Evolutionary conservation across 352 stramenopile species (phyloP).

Genomic region (Pythium myriotylum): DNA sequence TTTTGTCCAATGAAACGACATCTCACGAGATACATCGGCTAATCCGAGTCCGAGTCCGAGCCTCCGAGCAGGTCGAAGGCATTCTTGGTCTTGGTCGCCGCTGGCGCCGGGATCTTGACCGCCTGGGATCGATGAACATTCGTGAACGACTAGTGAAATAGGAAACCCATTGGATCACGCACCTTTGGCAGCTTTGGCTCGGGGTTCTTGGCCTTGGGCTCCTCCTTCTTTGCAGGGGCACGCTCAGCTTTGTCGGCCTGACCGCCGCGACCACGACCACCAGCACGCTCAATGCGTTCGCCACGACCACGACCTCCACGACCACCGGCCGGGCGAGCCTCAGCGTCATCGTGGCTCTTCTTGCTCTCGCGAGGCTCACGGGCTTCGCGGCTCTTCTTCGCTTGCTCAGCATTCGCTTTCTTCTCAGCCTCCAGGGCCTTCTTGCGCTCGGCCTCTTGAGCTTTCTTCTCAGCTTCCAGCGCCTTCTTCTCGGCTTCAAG

Average conservation of each 20-base stretch:
- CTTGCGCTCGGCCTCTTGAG: conserved; percentile 27
- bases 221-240: conserved; percentile 27
- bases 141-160: background rate
- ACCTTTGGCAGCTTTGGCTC: conserved; percentile 41
- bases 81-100: conserved; percentile 71
- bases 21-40: conserved; percentile 9
- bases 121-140: conserved; percentile 7
- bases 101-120: conserved; percentile 49
- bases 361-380: conserved; percentile 29
- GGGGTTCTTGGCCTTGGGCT: conserved; percentile 36
- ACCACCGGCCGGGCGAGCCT: conserved; percentile 20
- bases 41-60: conserved; percentile 57
- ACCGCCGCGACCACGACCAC: conserved; percentile 26
- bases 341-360: conserved; percentile 49
- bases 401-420: conserved; percentile 21
- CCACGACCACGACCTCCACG: conserved; percentile 47
- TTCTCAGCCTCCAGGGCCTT: conserved; percentile 23
- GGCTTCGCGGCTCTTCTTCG: conserved; percentile 21
- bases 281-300: conserved; percentile 36
- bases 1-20: conserved; percentile 34
- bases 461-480: conserved; percentile 16
- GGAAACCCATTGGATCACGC: background rate
- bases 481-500: conserved; percentile 26
- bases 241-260: conserved; percentile 20
- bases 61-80: conserved; percentile 48